Percentiles rank a stretch among this genome's conserved stretches.
Evolutionary conservation across 768 basidiomycete genomes (phyloP).

Genomic region (Lentinula edodes): DNA sequence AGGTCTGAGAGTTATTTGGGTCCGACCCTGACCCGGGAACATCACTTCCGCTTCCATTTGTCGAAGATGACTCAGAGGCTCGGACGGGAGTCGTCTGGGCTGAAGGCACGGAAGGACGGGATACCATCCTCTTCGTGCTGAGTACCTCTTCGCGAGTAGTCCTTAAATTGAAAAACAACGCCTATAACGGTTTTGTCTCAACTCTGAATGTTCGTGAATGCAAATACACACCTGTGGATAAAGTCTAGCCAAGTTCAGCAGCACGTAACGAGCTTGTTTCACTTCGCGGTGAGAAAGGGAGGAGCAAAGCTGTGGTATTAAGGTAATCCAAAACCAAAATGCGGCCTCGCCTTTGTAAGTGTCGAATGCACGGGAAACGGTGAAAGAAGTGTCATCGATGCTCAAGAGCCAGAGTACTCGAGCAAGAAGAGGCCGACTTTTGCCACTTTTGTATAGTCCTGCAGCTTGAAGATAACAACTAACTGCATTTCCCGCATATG

Average conservation of each 20-base stretch:
- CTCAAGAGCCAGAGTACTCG: constrained; percentile 96
- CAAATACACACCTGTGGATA: constrained; percentile 76
- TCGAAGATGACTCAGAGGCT: constrained; percentile 12
- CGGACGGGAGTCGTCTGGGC: neutral
- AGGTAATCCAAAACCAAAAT: constrained; percentile 98
- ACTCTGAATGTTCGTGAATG: neutral
- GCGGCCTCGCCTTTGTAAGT: constrained; percentile 95
- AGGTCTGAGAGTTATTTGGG: constrained; percentile 5
- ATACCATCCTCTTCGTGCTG: constrained; percentile 31
- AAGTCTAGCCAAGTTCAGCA: constrained; percentile 84
- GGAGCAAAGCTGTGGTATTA: constrained; percentile 89
- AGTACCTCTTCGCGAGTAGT: constrained; percentile 73
- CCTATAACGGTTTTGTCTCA: constrained; percentile 39
- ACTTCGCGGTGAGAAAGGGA: constrained; percentile 90
- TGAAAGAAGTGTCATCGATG: constrained; percentile 73
- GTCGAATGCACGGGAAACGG: constrained; percentile 80
- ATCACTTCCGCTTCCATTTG: constrained; percentile 21
- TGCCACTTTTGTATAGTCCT: constrained; percentile 89
- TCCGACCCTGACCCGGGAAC: constrained; percentile 16
- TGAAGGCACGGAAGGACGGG: constrained; percentile 15
- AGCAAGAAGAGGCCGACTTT: constrained; percentile 85
- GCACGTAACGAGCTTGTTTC: constrained; percentile 84
- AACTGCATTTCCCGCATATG: constrained; percentile 84
- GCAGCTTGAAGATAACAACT: constrained; percentile 98
- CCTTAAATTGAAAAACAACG: constrained; percentile 91